Evolutionary conservation across 257 asterid species (phyloP).

Genomic region (Linderniella brevidens): DNA sequence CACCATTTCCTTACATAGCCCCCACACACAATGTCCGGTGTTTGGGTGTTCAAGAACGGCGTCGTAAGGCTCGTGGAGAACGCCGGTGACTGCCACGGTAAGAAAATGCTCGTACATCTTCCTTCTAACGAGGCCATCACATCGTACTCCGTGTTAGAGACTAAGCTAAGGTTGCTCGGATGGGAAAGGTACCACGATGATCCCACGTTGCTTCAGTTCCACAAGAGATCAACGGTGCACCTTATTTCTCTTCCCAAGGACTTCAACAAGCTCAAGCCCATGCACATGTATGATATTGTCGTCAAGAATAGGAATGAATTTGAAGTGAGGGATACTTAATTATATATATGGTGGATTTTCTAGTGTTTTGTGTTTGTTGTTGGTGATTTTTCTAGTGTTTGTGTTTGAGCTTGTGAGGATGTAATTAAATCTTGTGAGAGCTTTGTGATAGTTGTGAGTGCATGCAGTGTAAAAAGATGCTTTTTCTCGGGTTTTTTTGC

Average conservation of each 20-base stretch:
- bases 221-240: slow-evolving; percentile 45
- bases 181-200: slow-evolving; percentile 77
- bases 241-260: slow-evolving; percentile 64
- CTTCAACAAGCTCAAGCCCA: slow-evolving; percentile 46
- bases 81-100: slow-evolving; percentile 28
- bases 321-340: slow-evolving; percentile 31
- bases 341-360: background rate
- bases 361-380: background rate
- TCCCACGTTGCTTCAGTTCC: slow-evolving; percentile 50
- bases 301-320: slow-evolving; percentile 50
- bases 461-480: too few relatives aligned
- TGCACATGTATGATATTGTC: slow-evolving; percentile 50
- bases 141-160: slow-evolving; percentile 39
- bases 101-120: slow-evolving; percentile 36
- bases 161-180: slow-evolving; percentile 28
- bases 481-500: too few relatives aligned
- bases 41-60: slow-evolving; percentile 59
- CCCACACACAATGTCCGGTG: slow-evolving; percentile 30
- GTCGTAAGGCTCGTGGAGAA: slow-evolving; percentile 43
- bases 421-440: too few relatives aligned
- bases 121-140: slow-evolving; percentile 31
- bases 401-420: too few relatives aligned
- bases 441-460: too few relatives aligned
- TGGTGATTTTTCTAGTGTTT: background rate
- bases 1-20: background rate